A percentile compares a stretch with the other conserved stretches of the same genome.
Evolutionary conservation across 306 rosid genomes (phyloP).

Genomic region (Medicago arabica): DNA sequence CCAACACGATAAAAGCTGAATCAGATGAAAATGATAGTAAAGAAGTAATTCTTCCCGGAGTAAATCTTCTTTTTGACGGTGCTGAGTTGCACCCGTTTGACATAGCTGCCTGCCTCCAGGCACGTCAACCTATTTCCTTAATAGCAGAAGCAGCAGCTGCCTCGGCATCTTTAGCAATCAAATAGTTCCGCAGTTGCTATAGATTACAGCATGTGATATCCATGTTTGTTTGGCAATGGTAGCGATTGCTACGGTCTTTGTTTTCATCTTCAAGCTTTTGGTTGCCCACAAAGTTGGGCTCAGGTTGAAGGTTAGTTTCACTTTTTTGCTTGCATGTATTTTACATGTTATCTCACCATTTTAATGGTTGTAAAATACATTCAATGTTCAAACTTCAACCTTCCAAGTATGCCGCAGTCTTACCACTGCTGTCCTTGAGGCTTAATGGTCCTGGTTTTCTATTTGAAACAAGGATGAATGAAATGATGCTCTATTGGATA

Average conservation of each 20-base stretch:
- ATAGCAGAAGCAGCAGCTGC: constrained; percentile 84
- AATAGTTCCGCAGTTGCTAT: constrained; percentile 48
- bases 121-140: constrained; percentile 81
- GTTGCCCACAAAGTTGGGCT: constrained; percentile 36
- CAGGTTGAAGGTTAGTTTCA: constrained; percentile 52
- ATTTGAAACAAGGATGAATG: constrained; percentile 11
- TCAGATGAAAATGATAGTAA: constrained; percentile 75
- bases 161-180: constrained; percentile 62
- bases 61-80: constrained; percentile 85
- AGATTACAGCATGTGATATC: constrained; percentile 21
- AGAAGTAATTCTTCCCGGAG: constrained; percentile 87
- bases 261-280: constrained; percentile 43
- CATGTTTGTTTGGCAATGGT: constrained; percentile 15
- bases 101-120: constrained; percentile 90
- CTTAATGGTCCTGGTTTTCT: constrained; percentile 19
- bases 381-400: constrained; percentile 25
- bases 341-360: constrained; percentile 2
- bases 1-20: constrained; percentile 60
- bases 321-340: constrained; percentile 21
- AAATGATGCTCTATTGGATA: constrained; percentile 27
- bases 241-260: constrained; percentile 37
- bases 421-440: neutral
- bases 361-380: constrained; percentile 11
- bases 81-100: constrained; percentile 81
- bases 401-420: constrained; percentile 16